A percentile compares a stretch with the other conserved stretches of the same genome.
phyloP scores from a whole-genome alignment of 371 early-diverging fungal genomes.

The Apophysomyces trapeziformis region DNA sequence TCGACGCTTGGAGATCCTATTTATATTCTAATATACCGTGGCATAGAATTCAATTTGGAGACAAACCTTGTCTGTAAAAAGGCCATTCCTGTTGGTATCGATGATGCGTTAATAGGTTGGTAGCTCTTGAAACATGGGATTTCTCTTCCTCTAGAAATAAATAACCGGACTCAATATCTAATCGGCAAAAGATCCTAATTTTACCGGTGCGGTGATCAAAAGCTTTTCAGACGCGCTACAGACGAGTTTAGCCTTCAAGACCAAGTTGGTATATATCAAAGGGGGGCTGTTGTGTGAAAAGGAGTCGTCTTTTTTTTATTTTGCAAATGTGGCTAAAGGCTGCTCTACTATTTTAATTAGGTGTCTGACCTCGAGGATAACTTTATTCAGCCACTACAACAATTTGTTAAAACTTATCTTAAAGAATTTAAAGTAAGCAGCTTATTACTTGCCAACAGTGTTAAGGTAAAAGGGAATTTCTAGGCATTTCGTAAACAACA shows the following conservation, averaged over 20 bases:
- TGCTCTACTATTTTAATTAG: conserved; percentile 14
- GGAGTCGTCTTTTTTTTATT: not conserved
- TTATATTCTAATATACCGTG: not conserved
- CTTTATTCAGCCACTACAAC: conserved; percentile 62
- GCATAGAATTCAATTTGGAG: conserved; percentile 32
- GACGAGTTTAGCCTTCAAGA: conserved; percentile 49
- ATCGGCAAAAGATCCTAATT: conserved; percentile 26
- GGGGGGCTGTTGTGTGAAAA: not conserved
- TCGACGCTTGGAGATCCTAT: not conserved
- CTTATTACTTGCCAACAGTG: not conserved
- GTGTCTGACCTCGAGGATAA: conserved; percentile 54
- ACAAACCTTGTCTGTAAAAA: conserved; percentile 34
- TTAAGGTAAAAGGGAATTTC: too few species aligned
- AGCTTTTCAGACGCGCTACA: conserved; percentile 51
- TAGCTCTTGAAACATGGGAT: conserved; percentile 1
- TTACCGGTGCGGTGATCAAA: conserved; percentile 37
- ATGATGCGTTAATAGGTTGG: conserved; percentile 40
- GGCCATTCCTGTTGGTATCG: conserved; percentile 33
- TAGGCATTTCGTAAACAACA: conserved; percentile 60
- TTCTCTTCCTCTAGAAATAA: not conserved
- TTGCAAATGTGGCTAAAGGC: conserved; percentile 11
- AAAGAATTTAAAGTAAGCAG: conserved; percentile 55
- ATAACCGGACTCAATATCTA: not conserved
- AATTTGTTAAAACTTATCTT: conserved; percentile 65
- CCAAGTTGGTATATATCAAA: conserved; percentile 43